Evolutionary conservation across 139 green algal species (phyloP).

Genomic region (Raphidocelis subcapitata): DNA sequence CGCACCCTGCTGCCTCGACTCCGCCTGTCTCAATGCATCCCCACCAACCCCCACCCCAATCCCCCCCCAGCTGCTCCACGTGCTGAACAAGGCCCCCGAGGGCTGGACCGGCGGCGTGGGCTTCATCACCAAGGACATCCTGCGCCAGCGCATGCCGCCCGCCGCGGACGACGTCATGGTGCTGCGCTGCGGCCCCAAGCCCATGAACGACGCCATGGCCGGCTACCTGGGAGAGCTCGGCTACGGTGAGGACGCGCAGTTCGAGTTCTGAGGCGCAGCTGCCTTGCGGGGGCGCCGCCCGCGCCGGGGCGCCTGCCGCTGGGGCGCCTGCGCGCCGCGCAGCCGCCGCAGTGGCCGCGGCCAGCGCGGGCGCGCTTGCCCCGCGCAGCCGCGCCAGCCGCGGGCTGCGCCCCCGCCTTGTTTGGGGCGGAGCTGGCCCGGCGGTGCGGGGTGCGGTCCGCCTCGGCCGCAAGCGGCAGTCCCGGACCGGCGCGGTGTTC

Average conservation of each 20-base stretch:
- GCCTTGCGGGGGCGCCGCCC: too few relatives aligned
- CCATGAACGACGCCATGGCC: slow-evolving; percentile 92
- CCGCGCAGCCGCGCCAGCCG: too few relatives aligned
- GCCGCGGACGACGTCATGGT: slow-evolving; percentile 54
- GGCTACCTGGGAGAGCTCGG: slow-evolving; percentile 70
- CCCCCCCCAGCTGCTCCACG: slow-evolving; percentile 36
- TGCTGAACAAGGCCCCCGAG: slow-evolving; percentile 53
- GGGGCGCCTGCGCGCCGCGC: too few relatives aligned
- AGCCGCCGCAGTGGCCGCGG: too few relatives aligned
- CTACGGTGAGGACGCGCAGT: slow-evolving; percentile 74
- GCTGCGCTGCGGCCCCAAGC: slow-evolving; percentile 81
- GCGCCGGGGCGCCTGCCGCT: too few relatives aligned
- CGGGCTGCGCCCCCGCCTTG: too few relatives aligned
- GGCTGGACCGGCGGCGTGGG: slow-evolving; percentile 72
- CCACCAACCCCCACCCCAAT: not conserved
- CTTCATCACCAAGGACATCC: slow-evolving; percentile 81
- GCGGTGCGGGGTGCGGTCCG: too few relatives aligned
- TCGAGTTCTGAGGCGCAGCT: slow-evolving; percentile 87
- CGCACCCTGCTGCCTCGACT: not conserved
- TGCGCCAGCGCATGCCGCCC: slow-evolving; percentile 61
- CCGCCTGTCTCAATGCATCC: too few relatives aligned
- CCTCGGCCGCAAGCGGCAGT: too few relatives aligned
- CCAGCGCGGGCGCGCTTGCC: too few relatives aligned
- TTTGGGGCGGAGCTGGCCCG: too few relatives aligned
- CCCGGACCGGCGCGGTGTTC: too few relatives aligned